phyloP scores from a whole-genome alignment of 2,329 filamentous ascomycete species.

The Colletotrichum sp. region DNA sequence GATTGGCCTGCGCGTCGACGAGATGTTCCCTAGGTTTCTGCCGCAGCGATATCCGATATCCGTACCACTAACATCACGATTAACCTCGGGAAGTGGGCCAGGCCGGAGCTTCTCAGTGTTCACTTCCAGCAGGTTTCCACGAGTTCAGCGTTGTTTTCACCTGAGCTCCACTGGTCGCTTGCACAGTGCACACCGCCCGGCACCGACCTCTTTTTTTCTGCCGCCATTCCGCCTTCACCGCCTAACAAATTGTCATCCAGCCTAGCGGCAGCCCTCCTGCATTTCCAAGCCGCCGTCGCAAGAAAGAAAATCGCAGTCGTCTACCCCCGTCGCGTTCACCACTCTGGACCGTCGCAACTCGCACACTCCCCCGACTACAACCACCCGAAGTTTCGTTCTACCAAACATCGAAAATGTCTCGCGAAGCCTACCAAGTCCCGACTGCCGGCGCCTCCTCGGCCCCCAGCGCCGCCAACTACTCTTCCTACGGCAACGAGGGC shows the following conservation, averaged over 20 bases:
- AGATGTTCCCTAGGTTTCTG: not conserved
- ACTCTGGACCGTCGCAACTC: not conserved
- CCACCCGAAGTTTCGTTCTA: not conserved
- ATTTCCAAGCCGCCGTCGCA: not conserved
- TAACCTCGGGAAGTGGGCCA: conserved; percentile 21
- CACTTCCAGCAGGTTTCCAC: not conserved
- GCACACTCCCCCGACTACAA: not conserved
- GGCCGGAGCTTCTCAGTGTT: not conserved
- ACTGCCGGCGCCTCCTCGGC: conserved; percentile 51
- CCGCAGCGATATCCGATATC: not conserved
- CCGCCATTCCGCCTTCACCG: conserved; percentile 7
- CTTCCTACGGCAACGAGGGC: conserved; percentile 49
- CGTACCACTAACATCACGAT: not conserved
- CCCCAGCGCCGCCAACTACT: conserved; percentile 47
- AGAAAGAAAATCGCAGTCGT: not conserved
- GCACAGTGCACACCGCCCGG: not conserved
- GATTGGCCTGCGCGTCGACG: not conserved
- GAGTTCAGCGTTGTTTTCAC: not conserved
- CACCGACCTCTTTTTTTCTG: conserved; percentile 8
- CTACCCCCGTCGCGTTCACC: not conserved
- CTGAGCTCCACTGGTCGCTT: not conserved
- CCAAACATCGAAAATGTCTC: conserved; percentile 54
- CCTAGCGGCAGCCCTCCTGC: not conserved
- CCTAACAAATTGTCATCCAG: conserved; percentile 20
- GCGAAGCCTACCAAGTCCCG: conserved; percentile 81